phyloP scores from a whole-genome alignment of 805 yeast genomes.

The Alloascoidea africana region DNA sequence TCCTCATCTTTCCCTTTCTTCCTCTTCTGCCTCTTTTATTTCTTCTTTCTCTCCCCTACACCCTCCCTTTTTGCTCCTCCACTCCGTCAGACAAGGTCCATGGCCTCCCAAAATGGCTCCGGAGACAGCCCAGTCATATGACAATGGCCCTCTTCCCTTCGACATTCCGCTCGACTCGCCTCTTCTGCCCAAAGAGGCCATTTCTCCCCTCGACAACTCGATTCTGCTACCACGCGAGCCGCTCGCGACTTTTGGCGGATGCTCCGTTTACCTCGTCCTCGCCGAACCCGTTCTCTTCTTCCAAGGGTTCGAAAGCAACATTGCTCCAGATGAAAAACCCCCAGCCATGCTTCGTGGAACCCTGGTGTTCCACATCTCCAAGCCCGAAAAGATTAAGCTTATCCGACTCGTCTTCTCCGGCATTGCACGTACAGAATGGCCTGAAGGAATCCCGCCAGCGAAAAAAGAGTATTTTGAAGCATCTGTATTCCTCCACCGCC shows the following conservation, averaged over 20 bases:
- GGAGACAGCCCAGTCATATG: too few relatives aligned
- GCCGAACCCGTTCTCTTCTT: slow-evolving; percentile 72
- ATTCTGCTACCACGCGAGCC: slow-evolving; percentile 29
- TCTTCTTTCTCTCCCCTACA: too few relatives aligned
- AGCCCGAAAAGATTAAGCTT: slow-evolving; percentile 56
- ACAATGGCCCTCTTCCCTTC: too few relatives aligned
- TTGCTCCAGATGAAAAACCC: slow-evolving; percentile 49
- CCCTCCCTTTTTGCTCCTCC: too few relatives aligned
- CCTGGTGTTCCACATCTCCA: slow-evolving; percentile 49
- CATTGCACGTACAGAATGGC: slow-evolving; percentile 77
- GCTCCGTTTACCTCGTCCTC: slow-evolving; percentile 56
- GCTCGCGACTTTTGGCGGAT: slow-evolving; percentile 40
- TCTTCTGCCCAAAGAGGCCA: too few relatives aligned
- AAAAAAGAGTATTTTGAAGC: slow-evolving; percentile 49
- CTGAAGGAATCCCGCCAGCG: slow-evolving; percentile 94
- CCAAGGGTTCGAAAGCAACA: slow-evolving; percentile 55
- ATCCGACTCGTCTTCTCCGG: slow-evolving; percentile 54
- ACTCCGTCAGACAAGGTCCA: too few relatives aligned
- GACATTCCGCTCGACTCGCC: too few relatives aligned
- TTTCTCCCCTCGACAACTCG: too few relatives aligned
- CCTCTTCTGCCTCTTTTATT: too few relatives aligned
- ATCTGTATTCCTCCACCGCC: slow-evolving; percentile 54
- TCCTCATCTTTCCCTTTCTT: too few relatives aligned
- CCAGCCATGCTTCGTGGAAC: slow-evolving; percentile 78
- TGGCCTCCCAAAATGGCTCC: too few relatives aligned